Conservation (phyloP, 495 filamentous ascomycete species). For the Annulohypoxylon moriforme region DNA sequence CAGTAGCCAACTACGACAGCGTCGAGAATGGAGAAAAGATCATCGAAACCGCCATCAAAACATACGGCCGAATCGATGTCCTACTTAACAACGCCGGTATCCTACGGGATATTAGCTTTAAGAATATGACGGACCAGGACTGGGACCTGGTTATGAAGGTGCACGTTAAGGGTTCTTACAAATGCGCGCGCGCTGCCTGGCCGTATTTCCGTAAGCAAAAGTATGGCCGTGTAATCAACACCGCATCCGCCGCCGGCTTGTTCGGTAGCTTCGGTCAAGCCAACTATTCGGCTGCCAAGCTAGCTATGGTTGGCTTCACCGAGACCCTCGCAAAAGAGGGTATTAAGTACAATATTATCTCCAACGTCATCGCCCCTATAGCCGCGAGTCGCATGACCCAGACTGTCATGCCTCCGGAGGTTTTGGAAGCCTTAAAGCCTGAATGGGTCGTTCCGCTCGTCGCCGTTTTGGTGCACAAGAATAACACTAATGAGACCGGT, state of each 20-base stretch:
- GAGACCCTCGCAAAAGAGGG: constrained; percentile 99
- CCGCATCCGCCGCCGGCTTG: constrained; percentile 91
- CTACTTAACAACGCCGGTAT: constrained; percentile 99
- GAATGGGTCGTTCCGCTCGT: constrained; percentile 97
- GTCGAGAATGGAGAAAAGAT: constrained; percentile 95
- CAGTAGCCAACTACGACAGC: constrained; percentile 97
- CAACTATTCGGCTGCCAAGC: constrained; percentile 98
- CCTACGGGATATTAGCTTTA: constrained; percentile 94
- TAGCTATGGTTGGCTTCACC: constrained; percentile 96
- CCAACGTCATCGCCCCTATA: constrained; percentile 96
- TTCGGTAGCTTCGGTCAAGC: constrained; percentile 96
- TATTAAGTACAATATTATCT: constrained; percentile 96
- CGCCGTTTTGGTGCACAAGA: constrained; percentile 87
- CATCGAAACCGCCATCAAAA: constrained; percentile 94
- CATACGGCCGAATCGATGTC: constrained; percentile 91
- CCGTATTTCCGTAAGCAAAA: constrained; percentile 98
- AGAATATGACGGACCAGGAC: constrained; percentile 97
- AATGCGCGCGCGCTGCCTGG: constrained; percentile 97
- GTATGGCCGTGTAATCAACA: constrained; percentile 96
- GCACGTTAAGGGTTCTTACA: constrained; percentile 95
- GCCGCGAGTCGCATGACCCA: constrained; percentile 97
- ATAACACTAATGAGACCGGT: constrained; percentile 85
- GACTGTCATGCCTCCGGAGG: constrained; percentile 96
- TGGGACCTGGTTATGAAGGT: constrained; percentile 96
- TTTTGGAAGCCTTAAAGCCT: constrained; percentile 88